Base-by-base conservation (phyloP, 179 eudicot genomes). In the Beta macrorhiza region DNA sequence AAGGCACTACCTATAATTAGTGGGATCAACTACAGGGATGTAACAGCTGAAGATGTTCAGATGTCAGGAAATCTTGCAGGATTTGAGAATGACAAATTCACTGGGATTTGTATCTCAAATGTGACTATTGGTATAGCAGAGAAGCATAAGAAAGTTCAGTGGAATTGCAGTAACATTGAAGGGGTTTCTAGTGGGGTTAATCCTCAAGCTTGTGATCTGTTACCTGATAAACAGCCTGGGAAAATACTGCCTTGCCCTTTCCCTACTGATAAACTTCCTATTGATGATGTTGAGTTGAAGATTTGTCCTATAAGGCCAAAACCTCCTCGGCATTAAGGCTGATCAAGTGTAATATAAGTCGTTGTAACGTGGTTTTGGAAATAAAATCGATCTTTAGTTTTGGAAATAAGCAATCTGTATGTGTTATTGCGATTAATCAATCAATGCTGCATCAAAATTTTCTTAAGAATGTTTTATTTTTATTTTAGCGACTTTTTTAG, bases 81-180 rank as follows among this genome's bases (percentile, higher is more conserved):
- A 14, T 89, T 93, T 5, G 80, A 90, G 5, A 87, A 87, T 4
- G 89, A 90, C 82, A 88, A 87, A 4, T 93, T 93, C 25, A 88
- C 85, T 0, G 93, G 93, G 13, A 90, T 93, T 58, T 93, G 98
- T 75, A 89, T 93, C 7, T 93, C 93, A 0, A 92, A 93, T 87
- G 97, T 88, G 59, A 89, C 87, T 0, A 86, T 89, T 9, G 58
- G 82, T 16, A 53, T 91, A 87, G 90, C 91, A 4, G 77, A 81
- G 83, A 88, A 88, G 83, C 80, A 85, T 0, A 90, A 91, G 89
- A 91, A 92, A 84, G 57, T 85, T 2, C 93, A 89, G 51, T 93
- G 97, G 98, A 92, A 89, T 52, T 93, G 98, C 76, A 82, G 81
- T 42, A 72, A 91, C 25, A 77, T 93, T 44, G 82, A 84, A 79